phyloP scores from a whole-genome alignment of 2,329 filamentous ascomycete species.

The Westerdykella sp. region DNA sequence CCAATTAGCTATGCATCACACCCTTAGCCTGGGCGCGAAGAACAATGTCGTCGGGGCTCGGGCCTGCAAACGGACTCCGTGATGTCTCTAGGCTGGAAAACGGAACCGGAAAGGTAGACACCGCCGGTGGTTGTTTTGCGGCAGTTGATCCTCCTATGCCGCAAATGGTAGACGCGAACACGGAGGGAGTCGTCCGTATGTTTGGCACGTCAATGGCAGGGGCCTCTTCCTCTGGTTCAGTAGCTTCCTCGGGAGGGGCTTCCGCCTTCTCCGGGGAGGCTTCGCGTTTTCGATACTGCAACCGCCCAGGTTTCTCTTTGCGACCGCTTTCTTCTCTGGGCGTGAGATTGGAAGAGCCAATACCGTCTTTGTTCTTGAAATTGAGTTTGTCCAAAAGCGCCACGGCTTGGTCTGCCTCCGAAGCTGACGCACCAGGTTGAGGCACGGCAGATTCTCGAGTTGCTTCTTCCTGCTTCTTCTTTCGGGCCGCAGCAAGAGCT shows the following conservation, averaged over 20 bases:
- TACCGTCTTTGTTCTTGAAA: conserved; percentile 17
- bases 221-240: conserved; percentile 3
- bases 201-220: conserved; percentile 25
- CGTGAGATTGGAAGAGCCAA: not conserved
- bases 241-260: conserved; percentile 10
- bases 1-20: conserved; percentile 29
- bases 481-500: conserved; percentile 76
- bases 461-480: conserved; percentile 70
- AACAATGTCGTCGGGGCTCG: conserved; percentile 88
- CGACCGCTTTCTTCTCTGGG: not conserved
- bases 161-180: conserved; percentile 47
- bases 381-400: conserved; percentile 42
- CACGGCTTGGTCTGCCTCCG: conserved; percentile 32
- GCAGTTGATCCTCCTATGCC: conserved; percentile 19
- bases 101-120: conserved; percentile 32
- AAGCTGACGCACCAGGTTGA: conserved; percentile 6
- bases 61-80: conserved; percentile 66
- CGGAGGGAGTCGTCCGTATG: conserved; percentile 45
- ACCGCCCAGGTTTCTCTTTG: conserved; percentile 10
- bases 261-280: conserved; percentile 10
- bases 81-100: conserved; percentile 33
- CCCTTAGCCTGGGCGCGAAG: conserved; percentile 65
- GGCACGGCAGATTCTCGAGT: conserved; percentile 19
- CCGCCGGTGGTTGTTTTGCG: conserved; percentile 2
- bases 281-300: conserved; percentile 12